Conservation (phyloP, 352 stramenopile genomes). For the Thalassiosira exigua region DNA sequence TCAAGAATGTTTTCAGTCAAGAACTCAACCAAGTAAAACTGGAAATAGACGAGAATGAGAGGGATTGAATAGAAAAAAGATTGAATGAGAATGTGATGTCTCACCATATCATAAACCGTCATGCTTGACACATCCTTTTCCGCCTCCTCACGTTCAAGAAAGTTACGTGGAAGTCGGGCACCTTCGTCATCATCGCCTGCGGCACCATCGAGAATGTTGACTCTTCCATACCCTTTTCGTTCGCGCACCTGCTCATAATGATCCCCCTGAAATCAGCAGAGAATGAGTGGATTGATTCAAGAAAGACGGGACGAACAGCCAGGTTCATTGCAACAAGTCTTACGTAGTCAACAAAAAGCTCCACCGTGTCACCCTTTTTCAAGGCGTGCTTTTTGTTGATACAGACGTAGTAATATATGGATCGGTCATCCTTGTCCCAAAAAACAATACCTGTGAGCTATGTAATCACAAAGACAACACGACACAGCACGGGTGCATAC, state of each 20-base stretch:
- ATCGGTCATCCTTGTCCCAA: slow-evolving; percentile 6
- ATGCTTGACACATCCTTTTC: slow-evolving; percentile 50
- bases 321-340: no score
- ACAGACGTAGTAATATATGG: slow-evolving; percentile 10
- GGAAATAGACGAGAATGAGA: slow-evolving; percentile 6
- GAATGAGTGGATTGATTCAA: no score
- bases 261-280: slow-evolving; percentile 65
- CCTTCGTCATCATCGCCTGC: slow-evolving; percentile 56
- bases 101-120: slow-evolving; percentile 25
- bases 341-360: background rate
- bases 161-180: slow-evolving; percentile 60
- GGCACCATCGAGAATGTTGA: slow-evolving; percentile 45
- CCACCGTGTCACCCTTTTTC: slow-evolving; percentile 2
- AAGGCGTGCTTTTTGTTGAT: background rate
- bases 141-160: slow-evolving; percentile 57
- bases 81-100: no score
- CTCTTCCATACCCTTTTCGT: slow-evolving; percentile 75
- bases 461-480: slow-evolving; percentile 64
- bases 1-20: slow-evolving; percentile 50
- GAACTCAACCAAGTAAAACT: slow-evolving; percentile 58
- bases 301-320: no score
- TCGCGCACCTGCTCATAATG: slow-evolving; percentile 71
- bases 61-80: no score
- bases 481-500: slow-evolving; percentile 44
- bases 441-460: no score